These are phyloP conservation scores for Suhomyces bokatorum DNA, from an alignment of 1,139 yeast genomes.

Conservation along the genomic window DNA sequence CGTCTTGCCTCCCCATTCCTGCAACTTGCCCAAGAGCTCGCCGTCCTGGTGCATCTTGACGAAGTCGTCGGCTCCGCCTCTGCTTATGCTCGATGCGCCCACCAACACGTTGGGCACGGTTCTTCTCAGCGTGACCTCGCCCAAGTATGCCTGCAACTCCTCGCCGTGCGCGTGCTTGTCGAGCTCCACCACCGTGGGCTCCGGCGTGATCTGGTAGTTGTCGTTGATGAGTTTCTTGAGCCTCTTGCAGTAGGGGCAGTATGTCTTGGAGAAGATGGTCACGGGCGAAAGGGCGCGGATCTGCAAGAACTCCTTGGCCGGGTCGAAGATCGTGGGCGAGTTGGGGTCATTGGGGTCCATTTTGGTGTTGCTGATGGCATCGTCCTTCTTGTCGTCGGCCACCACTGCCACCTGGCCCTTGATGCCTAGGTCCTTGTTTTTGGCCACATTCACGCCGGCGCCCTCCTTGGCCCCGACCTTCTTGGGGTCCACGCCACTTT, in stretches of 20 bases:
- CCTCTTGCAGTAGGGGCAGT: slow-evolving; percentile 72
- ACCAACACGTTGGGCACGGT: slow-evolving; percentile 76
- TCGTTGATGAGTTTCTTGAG: slow-evolving; percentile 66
- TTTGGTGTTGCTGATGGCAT: slow-evolving; percentile 11
- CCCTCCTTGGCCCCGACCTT: slow-evolving; percentile 8
- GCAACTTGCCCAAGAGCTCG: slow-evolving; percentile 48
- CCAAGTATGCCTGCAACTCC: slow-evolving; percentile 60
- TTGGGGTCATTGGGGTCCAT: slow-evolving; percentile 10
- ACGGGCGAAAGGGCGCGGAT: slow-evolving; percentile 67
- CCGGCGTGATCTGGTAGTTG: slow-evolving; percentile 71
- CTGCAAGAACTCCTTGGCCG: slow-evolving; percentile 58
- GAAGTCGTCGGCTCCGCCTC: slow-evolving; percentile 84
- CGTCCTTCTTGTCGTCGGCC: slow-evolving; percentile 11
- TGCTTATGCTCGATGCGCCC: slow-evolving; percentile 52
- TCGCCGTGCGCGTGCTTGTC: slow-evolving; percentile 73
- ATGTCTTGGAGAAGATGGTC: slow-evolving; percentile 68
- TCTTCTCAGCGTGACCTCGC: slow-evolving; percentile 54
- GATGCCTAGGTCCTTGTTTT: slow-evolving; percentile 1
- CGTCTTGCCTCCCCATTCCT: slow-evolving; percentile 63
- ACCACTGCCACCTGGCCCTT: slow-evolving; percentile 8
- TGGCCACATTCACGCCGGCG: not conserved
- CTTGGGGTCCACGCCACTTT: slow-evolving; percentile 6
- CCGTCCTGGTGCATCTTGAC: slow-evolving; percentile 58
- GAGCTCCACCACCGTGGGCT: slow-evolving; percentile 73
- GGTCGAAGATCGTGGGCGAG: slow-evolving; percentile 42